Evolutionary conservation across 805 yeast species (phyloP).

Genomic region (Candida rishiriensis): DNA sequence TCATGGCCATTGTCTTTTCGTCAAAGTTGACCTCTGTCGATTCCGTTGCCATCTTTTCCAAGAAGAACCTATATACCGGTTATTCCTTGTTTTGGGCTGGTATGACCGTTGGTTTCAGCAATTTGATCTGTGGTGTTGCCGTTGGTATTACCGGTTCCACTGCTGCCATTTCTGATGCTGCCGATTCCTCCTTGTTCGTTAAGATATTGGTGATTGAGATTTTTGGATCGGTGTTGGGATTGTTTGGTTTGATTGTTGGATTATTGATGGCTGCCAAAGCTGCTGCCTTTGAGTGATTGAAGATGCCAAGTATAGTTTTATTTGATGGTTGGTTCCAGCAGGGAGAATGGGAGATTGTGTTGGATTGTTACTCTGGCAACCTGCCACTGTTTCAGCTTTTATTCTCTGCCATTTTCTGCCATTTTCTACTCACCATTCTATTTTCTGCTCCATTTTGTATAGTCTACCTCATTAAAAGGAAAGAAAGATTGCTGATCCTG

Average conservation of each 20-base stretch:
- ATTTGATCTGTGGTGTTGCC: conserved; percentile 93
- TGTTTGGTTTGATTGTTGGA: conserved; percentile 95
- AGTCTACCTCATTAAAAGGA: too few species aligned
- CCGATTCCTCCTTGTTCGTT: conserved; percentile 90
- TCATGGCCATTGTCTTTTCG: conserved; percentile 95
- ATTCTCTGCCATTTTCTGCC: too few species aligned
- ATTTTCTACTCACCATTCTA: too few species aligned
- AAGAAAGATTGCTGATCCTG: too few species aligned
- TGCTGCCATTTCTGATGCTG: conserved; percentile 98
- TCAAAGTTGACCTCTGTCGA: conserved; percentile 76
- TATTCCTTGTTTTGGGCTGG: conserved; percentile 98
- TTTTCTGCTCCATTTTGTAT: too few species aligned
- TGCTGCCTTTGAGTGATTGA: conserved; percentile 60
- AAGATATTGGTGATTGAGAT: conserved; percentile 95
- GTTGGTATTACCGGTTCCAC: conserved; percentile 98
- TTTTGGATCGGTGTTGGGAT: conserved; percentile 93
- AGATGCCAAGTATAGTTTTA: background rate
- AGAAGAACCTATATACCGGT: conserved; percentile 89
- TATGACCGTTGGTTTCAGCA: conserved; percentile 87
- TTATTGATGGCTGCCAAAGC: conserved; percentile 96
- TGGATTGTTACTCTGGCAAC: background rate
- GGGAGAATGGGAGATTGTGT: background rate
- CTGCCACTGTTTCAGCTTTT: too few species aligned
- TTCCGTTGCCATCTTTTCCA: conserved; percentile 59
- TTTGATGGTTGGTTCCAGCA: background rate